Base-by-base conservation (phyloP, 2,329 filamentous ascomycete species). In the Lasiodiplodia sp. region DNA sequence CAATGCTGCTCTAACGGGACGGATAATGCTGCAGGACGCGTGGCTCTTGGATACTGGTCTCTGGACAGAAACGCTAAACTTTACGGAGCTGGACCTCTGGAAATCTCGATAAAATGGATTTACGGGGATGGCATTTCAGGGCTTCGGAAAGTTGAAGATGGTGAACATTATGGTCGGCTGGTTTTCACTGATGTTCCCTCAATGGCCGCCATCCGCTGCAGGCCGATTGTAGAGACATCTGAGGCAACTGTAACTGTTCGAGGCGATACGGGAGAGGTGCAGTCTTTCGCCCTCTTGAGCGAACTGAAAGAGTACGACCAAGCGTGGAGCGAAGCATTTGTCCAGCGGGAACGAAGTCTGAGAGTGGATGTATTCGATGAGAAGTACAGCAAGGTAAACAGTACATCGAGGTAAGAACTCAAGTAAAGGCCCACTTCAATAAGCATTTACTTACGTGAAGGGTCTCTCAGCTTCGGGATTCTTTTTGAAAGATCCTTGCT, bases 401-500 rank as follows among this genome's bases (percentile, higher is more conserved):
- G 6, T 2, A 25, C 23, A 6, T n/a, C 11, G 11, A 73, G 70
- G 25, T 28, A 28, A 28, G 25, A 1, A 4, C 25, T 28, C 25
- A 28, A 28, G 4, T 28, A 28, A 28, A 4, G 25, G 3, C 3
- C 25, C 3, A 3, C 4, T 28, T 28, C 25, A 28, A 28, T 28
- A 28, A 4, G 4, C 3, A 28, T 28, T 4, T 28, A 4, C 25
- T 28, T 28, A 28, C 25, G 23, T 23, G 23, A 28, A 28, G 25
- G 25, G 4, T 28, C 3, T 28, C 25, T 4, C 25, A 28, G 25
- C 60, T 72, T 71, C 53, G 71, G 71, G n/a, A 14, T 67, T 14
- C 52, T 71, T 10, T 73, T 73, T 44, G 31, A 70, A 14, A 55
- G 68, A 4, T 66, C 69, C 4, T 52, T 73, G 2, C 69, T 73